phyloP scores from a whole-genome alignment of 1,139 yeast genomes.

The Arxiozyma slooffiae region DNA sequence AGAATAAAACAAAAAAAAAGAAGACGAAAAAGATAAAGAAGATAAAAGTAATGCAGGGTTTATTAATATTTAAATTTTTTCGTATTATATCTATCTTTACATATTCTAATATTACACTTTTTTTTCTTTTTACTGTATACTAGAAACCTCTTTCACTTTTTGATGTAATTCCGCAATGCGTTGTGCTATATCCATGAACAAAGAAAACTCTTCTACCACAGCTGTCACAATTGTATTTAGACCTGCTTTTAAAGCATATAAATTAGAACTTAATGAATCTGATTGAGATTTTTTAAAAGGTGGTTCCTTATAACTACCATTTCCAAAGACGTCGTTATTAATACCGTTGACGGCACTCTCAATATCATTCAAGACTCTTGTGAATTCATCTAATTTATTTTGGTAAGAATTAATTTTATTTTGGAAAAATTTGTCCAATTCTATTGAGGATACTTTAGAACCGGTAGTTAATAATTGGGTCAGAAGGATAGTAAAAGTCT shows the following conservation, averaged over 20 bases:
- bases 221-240: conserved; percentile 35
- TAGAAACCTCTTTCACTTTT: conserved; percentile 40
- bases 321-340: conserved; percentile 36
- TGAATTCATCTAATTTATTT: conserved; percentile 56
- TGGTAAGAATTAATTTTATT: conserved; percentile 43
- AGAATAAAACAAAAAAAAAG: too few relatives aligned
- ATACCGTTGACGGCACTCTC: conserved; percentile 69
- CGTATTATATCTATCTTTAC: neutral
- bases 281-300: conserved; percentile 7
- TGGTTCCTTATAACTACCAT: conserved; percentile 3
- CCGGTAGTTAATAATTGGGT: conserved; percentile 62
- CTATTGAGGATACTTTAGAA: conserved; percentile 48
- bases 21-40: too few relatives aligned
- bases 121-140: neutral
- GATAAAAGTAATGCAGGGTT: neutral
- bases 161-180: conserved; percentile 83
- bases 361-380: conserved; percentile 54
- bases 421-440: conserved; percentile 46
- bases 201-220: conserved; percentile 67
- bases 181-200: conserved; percentile 88
- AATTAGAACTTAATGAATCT: conserved; percentile 5
- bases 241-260: conserved; percentile 22
- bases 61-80: too few relatives aligned
- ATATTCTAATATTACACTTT: neutral
- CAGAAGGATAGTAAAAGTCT: conserved; percentile 55